Percentiles rank a stretch among this genome's conserved stretches.
phyloP scores from a whole-genome alignment of 208 protist genomes.

The Trichomonas gallinae region DNA sequence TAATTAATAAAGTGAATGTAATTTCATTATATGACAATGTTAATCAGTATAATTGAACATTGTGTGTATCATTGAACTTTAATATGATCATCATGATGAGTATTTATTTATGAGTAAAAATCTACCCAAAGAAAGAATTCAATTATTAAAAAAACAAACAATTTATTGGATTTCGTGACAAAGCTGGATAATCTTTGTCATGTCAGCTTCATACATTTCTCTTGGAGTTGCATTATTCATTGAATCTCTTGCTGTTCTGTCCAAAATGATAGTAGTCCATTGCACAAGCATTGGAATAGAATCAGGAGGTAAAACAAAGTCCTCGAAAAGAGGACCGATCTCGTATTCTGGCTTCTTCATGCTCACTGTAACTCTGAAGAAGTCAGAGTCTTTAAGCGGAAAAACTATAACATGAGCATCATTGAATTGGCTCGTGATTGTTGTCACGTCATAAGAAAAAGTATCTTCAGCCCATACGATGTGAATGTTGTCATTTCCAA shows the following conservation, averaged over 20 bases:
- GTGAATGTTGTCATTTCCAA: slow-evolving; percentile 5
- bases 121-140: too few species aligned
- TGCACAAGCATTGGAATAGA: not conserved
- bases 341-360: not conserved
- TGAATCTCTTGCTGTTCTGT: not conserved
- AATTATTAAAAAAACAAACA: too few species aligned
- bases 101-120: too few species aligned
- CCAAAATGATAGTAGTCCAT: not conserved
- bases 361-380: not conserved
- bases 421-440: not conserved
- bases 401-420: not conserved
- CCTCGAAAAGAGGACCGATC: not conserved
- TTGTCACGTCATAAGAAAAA: not conserved
- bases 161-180: too few species aligned
- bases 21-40: too few species aligned
- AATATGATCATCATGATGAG: too few species aligned
- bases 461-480: not conserved
- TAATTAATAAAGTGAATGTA: too few species aligned
- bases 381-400: not conserved
- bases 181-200: not conserved
- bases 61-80: too few species aligned
- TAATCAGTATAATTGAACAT: too few species aligned
- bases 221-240: not conserved
- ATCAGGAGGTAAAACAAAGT: not conserved
- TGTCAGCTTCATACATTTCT: not conserved